Evolutionary conservation across 805 yeast genomes (phyloP), one percentile per base, ranked within the genome.

Genomic region (Kuraishia borneana): DNA sequence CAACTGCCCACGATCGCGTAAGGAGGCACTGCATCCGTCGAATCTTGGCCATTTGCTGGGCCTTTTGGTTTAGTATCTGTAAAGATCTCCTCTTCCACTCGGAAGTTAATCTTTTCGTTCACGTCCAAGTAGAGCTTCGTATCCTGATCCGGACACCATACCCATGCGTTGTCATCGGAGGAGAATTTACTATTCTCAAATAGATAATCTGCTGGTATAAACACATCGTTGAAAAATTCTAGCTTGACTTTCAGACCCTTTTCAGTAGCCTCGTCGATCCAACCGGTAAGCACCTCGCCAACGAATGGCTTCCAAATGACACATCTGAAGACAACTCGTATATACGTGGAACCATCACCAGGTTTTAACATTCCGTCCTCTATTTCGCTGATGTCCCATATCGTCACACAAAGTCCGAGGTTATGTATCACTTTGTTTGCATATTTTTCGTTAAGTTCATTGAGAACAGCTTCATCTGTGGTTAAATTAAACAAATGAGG

Each of bases 241-340:
- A 85, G 68, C 41, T 78, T 73, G 26, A 83, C 76, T 52, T 83
- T 81, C 40, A 92, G 74, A 2, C 98, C 98, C 35, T 87, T 94
- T 17, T 75, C 70, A 3, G 87, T 70, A 59, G 95, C 83, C 44
- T 85, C 83, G 28, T 85, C 76, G 22, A 92, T 84, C 89, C 94
- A 85, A 2, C 98, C 98, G 0, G 87, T 78, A 18, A 92, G 54
- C 6, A 89, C 73, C 53, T 92, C 98, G 7, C 98, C 98, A 1
- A 84, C 77, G 55, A 89, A 89, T 1, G 98, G 98, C 43, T 88
- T 82, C 68, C 92, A 92, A 2, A 89, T 78, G 7, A 88, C 63
- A 31, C 81, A 65, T 34, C 96, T 60, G 50, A 87, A 83, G 36
- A 63, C 69, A 14, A 80, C 83, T 42, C 78, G 81, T 27, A 84